Evolutionary conservation across 768 basidiomycete species (phyloP).

Genomic region (Agrocybe chaxingu): DNA sequence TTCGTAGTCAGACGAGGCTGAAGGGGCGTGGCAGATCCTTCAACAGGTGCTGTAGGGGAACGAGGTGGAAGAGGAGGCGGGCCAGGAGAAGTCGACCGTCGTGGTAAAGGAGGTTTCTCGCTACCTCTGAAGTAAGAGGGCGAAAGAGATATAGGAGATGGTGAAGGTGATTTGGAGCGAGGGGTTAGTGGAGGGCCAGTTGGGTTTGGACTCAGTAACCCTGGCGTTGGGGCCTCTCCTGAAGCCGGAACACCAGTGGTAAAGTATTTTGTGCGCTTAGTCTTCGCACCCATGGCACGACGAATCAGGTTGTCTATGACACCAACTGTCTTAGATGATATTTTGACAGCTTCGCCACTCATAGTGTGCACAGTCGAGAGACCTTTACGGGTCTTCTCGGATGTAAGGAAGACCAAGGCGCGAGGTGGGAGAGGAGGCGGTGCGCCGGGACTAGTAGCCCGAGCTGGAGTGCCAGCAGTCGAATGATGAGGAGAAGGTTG

Average conservation of each 20-base stretch:
- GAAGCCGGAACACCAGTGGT: constrained; percentile 3
- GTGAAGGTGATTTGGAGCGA: constrained; percentile 14
- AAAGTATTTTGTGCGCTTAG: constrained; percentile 26
- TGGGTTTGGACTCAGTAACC: background rate
- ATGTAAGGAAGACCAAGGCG: constrained; percentile 56
- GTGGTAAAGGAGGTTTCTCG: constrained; percentile 30
- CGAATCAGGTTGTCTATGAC: constrained; percentile 61
- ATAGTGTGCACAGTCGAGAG: constrained; percentile 61
- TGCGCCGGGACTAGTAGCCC: constrained; percentile 11
- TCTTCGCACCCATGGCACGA: constrained; percentile 47
- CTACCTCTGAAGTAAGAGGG: background rate
- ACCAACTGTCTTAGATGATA: constrained; percentile 59
- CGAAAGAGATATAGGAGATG: constrained; percentile 13
- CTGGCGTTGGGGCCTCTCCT: background rate
- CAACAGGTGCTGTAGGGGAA: constrained; percentile 10
- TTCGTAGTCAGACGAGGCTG: constrained; percentile 35
- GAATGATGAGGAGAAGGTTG: constrained; percentile 45
- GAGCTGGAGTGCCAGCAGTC: constrained; percentile 11
- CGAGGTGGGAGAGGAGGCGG: constrained; percentile 40
- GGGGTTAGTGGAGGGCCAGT: constrained; percentile 9
- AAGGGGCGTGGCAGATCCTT: constrained; percentile 15
- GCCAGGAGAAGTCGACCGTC: constrained; percentile 24
- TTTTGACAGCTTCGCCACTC: constrained; percentile 62
- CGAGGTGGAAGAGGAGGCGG: constrained; percentile 36
- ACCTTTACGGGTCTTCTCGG: constrained; percentile 53